phyloP scores from a whole-genome alignment of 2,329 filamentous ascomycete genomes.

The Pleurostoma richardsiae region DNA sequence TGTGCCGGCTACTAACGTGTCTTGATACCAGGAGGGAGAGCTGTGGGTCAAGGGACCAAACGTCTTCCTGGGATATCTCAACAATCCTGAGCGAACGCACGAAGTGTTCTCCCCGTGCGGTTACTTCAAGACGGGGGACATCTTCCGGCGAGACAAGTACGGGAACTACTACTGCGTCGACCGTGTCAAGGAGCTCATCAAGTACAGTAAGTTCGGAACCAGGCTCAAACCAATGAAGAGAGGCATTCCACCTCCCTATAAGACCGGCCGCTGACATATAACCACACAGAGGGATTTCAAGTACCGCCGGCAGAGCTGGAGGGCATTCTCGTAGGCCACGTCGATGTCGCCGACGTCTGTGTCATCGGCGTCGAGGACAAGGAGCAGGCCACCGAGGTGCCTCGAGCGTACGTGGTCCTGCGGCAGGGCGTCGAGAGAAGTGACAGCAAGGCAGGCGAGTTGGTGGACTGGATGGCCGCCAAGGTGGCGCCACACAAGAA shows the following conservation, averaged over 20 bases:
- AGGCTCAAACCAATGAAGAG: too few species aligned
- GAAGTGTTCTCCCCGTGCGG: slow-evolving; percentile 71
- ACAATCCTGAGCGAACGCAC: slow-evolving; percentile 64
- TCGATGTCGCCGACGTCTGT: slow-evolving; percentile 50
- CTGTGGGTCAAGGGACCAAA: slow-evolving; percentile 77
- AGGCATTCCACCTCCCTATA: too few species aligned
- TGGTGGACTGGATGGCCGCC: slow-evolving; percentile 27
- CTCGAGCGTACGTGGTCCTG: slow-evolving; percentile 59
- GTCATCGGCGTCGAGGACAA: slow-evolving; percentile 59
- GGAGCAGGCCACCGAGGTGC: slow-evolving; percentile 61
- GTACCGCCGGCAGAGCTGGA: slow-evolving; percentile 65
- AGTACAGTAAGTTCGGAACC: slow-evolving; percentile 40
- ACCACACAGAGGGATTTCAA: slow-evolving; percentile 61
- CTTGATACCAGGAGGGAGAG: slow-evolving; percentile 53
- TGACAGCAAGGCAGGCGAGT: slow-evolving; percentile 31
- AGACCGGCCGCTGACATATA: too few species aligned
- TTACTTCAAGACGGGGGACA: slow-evolving; percentile 88
- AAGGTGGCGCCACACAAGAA: slow-evolving; percentile 52
- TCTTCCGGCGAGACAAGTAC: slow-evolving; percentile 70
- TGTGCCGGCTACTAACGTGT: neutral
- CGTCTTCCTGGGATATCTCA: slow-evolving; percentile 73
- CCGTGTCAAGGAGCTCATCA: slow-evolving; percentile 66
- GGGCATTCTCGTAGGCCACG: slow-evolving; percentile 35
- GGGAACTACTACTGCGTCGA: slow-evolving; percentile 91
- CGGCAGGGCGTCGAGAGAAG: slow-evolving; percentile 27